Conservation (phyloP, 192 early-diverging fungal genomes). For the Backusella morwellensis region DNA sequence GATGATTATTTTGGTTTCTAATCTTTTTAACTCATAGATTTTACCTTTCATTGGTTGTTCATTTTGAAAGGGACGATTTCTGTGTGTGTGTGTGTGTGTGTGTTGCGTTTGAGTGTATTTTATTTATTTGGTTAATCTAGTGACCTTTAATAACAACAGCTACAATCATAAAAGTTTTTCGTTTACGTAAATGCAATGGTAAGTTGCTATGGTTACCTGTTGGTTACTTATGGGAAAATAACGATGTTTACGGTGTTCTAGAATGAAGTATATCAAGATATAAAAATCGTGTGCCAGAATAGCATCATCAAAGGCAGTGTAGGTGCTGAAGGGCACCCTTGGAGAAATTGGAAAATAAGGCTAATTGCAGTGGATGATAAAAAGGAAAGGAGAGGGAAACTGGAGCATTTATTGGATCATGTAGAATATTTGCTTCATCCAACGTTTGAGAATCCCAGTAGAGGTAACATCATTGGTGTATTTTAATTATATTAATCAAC, state of each 20-base stretch:
- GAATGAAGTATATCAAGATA: slow-evolving; percentile 7
- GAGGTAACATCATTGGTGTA: slow-evolving; percentile 28
- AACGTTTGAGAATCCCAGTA: slow-evolving; percentile 41
- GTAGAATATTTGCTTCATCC: slow-evolving; percentile 49
- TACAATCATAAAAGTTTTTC: too few relatives aligned
- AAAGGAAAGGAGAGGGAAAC: slow-evolving; percentile 32
- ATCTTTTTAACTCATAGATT: not conserved
- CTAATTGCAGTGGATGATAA: slow-evolving; percentile 41
- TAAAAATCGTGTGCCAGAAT: slow-evolving; percentile 20
- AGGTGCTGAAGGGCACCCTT: slow-evolving; percentile 30
- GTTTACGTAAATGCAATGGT: not conserved
- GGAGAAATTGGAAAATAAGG: slow-evolving; percentile 46
- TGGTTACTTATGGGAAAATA: not conserved
- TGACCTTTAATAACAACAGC: too few relatives aligned
- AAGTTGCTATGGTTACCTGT: not conserved
- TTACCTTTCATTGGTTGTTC: not conserved
- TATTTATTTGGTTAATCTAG: too few relatives aligned
- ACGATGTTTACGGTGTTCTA: not conserved
- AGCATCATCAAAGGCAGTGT: slow-evolving; percentile 17
- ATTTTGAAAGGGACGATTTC: too few relatives aligned
- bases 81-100: too few relatives aligned
- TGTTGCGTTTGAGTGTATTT: too few relatives aligned
- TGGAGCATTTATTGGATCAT: slow-evolving; percentile 35
- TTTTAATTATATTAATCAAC: not conserved
- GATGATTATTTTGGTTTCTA: not conserved